Evolutionary conservation across 176 grass and related monocot genomes (phyloP), one percentile per base, ranked within the genome.

Genomic region (Paspalum notatum): DNA sequence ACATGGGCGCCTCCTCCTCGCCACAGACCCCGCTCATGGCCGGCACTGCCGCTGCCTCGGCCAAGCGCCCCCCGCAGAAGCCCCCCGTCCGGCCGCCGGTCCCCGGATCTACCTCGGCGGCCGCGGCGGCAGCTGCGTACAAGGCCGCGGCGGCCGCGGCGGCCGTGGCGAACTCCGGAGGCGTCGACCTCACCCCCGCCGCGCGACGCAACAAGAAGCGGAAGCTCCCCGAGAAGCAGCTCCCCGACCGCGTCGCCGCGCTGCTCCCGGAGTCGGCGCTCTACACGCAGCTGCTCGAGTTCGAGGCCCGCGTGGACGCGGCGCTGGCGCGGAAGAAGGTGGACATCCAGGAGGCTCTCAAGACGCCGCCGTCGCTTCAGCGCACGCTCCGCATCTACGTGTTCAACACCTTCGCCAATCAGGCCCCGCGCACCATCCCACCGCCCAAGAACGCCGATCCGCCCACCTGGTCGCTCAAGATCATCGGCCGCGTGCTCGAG

Each of bases 211-310:
- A 86, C 72, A 98, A 94, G 95, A 98, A 98, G 81, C 92, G 95
- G 18, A 98, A 93, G 68, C 84, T 95, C 55, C 90, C 92, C 11
- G 95, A 93, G 77, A 98, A 94, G 90, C 90, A 98, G 73, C 92
- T 98, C 17, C 95, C 95, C 0, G 95, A 98, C 52, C 90, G 95
- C 72, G 95, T 98, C 38, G 95, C 92, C 0, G 85, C 87, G 74
- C 82, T 98, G 25, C 75, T 95, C 7, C 95, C 95, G 2, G 95
- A 98, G 70, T 95, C 95, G 0, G 95, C 95, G 66, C 78, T 98
- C 17, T 98, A 98, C 78, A 98, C 95, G 13, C 92, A 98, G 82
- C 85, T 98, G 78, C 95, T 98, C 48, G 92, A 98, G 68, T 98
- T 98, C 60, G 95, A 98, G 83, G 62, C 92, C 20, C 89, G 92